These are phyloP conservation scores for Bruguiera gymnorhiza DNA, from an alignment of 345 rosid genomes.

Conservation along the genomic window DNA sequence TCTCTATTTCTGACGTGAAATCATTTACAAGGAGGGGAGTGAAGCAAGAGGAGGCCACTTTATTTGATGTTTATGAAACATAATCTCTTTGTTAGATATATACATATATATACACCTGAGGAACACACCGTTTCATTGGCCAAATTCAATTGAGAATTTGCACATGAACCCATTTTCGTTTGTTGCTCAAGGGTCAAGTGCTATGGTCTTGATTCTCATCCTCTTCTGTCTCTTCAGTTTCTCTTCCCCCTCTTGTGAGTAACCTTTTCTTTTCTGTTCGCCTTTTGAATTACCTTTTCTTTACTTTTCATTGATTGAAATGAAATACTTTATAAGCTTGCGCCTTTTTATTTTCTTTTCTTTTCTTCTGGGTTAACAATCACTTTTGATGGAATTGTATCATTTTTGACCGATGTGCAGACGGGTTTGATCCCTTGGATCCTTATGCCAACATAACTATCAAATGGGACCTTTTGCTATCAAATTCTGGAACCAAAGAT, in stretches of 20 bases:
- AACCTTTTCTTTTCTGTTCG: background rate
- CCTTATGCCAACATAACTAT: constrained; percentile 64
- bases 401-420: constrained; percentile 37
- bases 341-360: background rate
- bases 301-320: background rate
- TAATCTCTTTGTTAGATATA: no score
- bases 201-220: constrained; percentile 20
- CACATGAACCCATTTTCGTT: constrained; percentile 6
- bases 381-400: background rate
- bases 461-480: constrained; percentile 74
- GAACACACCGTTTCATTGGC: background rate
- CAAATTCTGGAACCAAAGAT: constrained; percentile 26
- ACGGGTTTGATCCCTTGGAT: constrained; percentile 85
- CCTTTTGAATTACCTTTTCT: no score
- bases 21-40: no score
- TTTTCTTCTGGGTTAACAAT: background rate
- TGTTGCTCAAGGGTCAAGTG: constrained; percentile 23
- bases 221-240: constrained; percentile 19
- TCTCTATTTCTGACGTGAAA: no score
- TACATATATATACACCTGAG: no score
- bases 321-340: background rate
- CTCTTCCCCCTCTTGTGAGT: constrained; percentile 44
- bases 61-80: no score
- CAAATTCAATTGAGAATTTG: no score
- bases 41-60: no score